Evolutionary conservation across 1,139 yeast species (phyloP).

Genomic region (Diutina scorzettiae): DNA sequence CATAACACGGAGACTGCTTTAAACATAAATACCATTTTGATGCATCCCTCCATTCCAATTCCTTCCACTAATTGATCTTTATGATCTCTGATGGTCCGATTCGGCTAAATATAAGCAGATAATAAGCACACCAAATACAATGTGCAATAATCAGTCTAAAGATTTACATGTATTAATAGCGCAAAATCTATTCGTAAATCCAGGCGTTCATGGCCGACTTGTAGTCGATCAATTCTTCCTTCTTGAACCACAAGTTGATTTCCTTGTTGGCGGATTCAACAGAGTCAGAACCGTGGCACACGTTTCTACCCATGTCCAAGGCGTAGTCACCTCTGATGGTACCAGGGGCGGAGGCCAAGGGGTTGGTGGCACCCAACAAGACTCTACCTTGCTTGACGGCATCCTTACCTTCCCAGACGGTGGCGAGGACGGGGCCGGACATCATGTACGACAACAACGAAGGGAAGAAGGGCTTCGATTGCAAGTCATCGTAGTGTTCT

Average conservation of each 20-base stretch:
- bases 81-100: too few species aligned
- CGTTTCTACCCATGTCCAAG: conserved; percentile 98
- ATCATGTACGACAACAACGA: conserved; percentile 89
- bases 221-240: conserved; percentile 92
- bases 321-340: conserved; percentile 98
- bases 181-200: conserved; percentile 97
- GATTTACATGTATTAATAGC: too few species aligned
- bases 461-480: conserved; percentile 96
- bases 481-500: conserved; percentile 93
- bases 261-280: conserved; percentile 97
- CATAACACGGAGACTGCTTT: too few species aligned
- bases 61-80: too few species aligned
- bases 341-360: conserved; percentile 94
- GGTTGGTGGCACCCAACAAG: conserved; percentile 98
- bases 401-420: conserved; percentile 99
- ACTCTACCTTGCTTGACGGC: conserved; percentile 98
- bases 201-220: conserved; percentile 73
- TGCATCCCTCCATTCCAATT: too few species aligned
- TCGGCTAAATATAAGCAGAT: too few species aligned
- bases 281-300: conserved; percentile 98
- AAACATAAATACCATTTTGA: too few species aligned
- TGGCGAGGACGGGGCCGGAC: conserved; percentile 97
- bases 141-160: too few species aligned
- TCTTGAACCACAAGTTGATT: conserved; percentile 95
- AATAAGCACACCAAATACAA: too few species aligned